These are phyloP conservation scores for Ustilago tritici DNA, from an alignment of 1,284 basidiomycete species.

Conservation along the genomic window DNA sequence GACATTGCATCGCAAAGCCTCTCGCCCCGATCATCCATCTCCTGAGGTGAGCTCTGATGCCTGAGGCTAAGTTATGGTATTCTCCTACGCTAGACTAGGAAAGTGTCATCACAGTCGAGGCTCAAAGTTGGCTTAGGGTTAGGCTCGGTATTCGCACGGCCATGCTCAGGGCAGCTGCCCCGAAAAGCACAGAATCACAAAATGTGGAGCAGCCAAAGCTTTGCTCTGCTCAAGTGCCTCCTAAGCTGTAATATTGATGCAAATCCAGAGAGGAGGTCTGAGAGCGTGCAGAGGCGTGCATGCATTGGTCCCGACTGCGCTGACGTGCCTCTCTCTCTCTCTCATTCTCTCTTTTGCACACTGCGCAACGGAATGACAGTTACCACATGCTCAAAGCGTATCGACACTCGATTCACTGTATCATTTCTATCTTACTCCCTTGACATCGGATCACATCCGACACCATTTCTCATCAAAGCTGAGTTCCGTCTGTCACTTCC, in stretches of 20 bases:
- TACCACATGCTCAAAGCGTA: conserved; percentile 2
- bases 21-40: not conserved
- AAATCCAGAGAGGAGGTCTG: conserved; percentile 11
- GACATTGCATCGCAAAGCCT: not conserved
- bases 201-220: conserved; percentile 25
- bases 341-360: not conserved
- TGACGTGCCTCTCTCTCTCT: conserved; percentile 14
- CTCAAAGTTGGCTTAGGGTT: not conserved
- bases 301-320: conserved; percentile 2
- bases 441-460: conserved; percentile 6
- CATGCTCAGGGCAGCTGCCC: not conserved
- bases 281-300: conserved; percentile 27
- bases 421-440: not conserved
- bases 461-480: not conserved
- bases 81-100: not conserved
- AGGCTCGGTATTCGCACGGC: not conserved
- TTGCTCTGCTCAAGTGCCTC: conserved; percentile 28
- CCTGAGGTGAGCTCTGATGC: not conserved
- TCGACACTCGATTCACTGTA: conserved; percentile 9
- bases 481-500: not conserved
- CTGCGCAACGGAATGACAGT: not conserved
- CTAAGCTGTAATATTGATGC: not conserved
- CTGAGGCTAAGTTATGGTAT: not conserved
- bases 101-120: not conserved
- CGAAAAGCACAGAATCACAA: not conserved